Percentiles rank a stretch among this genome's conserved stretches.
Evolutionary conservation across 2,329 filamentous ascomycete species (phyloP).

Genomic region (Hypomyces perniciosus): DNA sequence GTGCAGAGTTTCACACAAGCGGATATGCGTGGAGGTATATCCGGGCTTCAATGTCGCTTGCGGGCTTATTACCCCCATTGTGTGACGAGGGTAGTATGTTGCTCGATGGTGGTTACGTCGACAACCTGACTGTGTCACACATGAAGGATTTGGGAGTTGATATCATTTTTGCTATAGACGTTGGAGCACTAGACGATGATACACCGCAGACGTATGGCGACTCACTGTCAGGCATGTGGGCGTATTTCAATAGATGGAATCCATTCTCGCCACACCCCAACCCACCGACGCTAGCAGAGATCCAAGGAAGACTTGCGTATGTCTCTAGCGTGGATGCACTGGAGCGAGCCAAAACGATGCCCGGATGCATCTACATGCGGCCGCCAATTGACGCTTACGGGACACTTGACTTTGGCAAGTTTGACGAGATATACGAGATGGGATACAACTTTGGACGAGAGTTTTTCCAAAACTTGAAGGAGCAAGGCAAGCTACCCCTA

Average conservation of each 20-base stretch:
- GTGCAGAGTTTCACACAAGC: conserved; percentile 87
- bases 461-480: conserved; percentile 69
- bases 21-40: conserved; percentile 98
- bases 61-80: conserved; percentile 83
- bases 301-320: conserved; percentile 90
- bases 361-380: conserved; percentile 92
- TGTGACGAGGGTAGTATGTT: conserved; percentile 98
- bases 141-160: conserved; percentile 95
- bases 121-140: conserved; percentile 93
- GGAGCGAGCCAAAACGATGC: conserved; percentile 83
- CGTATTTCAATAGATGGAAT: conserved; percentile 93
- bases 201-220: conserved; percentile 91
- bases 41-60: conserved; percentile 91
- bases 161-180: conserved; percentile 91
- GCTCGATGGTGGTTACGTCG: conserved; percentile 91
- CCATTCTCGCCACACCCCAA: conserved; percentile 85
- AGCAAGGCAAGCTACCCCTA: conserved; percentile 67
- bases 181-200: conserved; percentile 86
- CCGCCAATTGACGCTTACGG: conserved; percentile 91
- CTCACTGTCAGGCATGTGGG: conserved; percentile 91
- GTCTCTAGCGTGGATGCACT: conserved; percentile 92
- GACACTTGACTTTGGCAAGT: conserved; percentile 93
- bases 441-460: conserved; percentile 82
- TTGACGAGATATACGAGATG: conserved; percentile 90
- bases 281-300: conserved; percentile 89